Evolutionary conservation across 345 rosid species (phyloP), one percentile per base, ranked within the genome.

Genomic region (Microcos paniculata): DNA sequence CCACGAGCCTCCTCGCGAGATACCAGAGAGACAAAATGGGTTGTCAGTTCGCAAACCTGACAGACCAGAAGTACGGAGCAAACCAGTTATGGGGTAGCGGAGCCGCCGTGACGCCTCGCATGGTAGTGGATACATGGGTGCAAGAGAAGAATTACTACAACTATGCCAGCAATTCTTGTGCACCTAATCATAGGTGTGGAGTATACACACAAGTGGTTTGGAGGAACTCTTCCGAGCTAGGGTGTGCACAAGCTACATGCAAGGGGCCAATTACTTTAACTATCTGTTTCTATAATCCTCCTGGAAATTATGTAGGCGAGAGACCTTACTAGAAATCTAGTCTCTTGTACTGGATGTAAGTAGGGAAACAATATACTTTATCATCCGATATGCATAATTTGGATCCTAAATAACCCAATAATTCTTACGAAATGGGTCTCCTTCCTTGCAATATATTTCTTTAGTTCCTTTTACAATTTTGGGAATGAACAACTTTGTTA

Each of bases 181-280:
- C 76, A 2, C 68, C 86, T 0, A 80, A 83, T 58, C 97, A 85
- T 55, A 77, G 18, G 53, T 94, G 97, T 24, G 97, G 97, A 19
- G 92, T 90, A 56, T 94, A 91, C 75, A 91, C 77, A 26, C 97
- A 92, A 80, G 97, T 92, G 35, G 97, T 94, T 51, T 92, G 97
- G 98, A 87, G 81, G 71, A 86, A 89, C 70, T 88, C 94, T 3
- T 31, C 67, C 73, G 94, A 87, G 75, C 40, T 92, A 55, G 97
- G 98, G 0, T 94, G 98, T 72, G 90, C 88, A 2, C 91, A 91
- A 70, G 93, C 87, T 55, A 76, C 79, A 49, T 92, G 98, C 72
- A 85, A 87, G 53, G 87, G 82, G 33, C 80, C 79, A 74, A 80
- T 86, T 15, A 87, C 84, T 72, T 77, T 92, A 67, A 92, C 98